Evolutionary conservation across 768 basidiomycete genomes (phyloP).

Genomic region (Suillus ampliporus): DNA sequence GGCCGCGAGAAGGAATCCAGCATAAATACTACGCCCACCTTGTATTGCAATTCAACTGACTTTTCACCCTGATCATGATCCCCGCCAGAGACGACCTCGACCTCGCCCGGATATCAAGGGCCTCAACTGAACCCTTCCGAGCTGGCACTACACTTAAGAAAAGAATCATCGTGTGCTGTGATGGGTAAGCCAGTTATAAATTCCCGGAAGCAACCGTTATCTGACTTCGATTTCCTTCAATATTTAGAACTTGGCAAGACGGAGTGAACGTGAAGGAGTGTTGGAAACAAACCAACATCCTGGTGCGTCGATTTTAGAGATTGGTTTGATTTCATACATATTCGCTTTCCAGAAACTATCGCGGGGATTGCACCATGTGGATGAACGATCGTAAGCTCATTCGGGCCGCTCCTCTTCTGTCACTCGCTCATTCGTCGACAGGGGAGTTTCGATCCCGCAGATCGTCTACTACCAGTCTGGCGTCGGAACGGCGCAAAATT

Average conservation of each 20-base stretch:
- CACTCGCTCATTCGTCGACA: conserved; percentile 18
- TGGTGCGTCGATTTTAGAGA: conserved; percentile 43
- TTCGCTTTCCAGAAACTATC: conserved; percentile 51
- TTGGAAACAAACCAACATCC: conserved; percentile 60
- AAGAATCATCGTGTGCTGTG: conserved; percentile 75
- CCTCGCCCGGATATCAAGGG: conserved; percentile 6
- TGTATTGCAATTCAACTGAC: conserved; percentile 1
- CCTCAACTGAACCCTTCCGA: conserved; percentile 2
- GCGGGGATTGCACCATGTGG: conserved; percentile 55
- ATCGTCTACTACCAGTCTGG: conserved; percentile 71
- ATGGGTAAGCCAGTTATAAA: conserved; percentile 55
- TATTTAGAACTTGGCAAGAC: conserved; percentile 79
- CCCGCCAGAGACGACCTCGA: conserved; percentile 2
- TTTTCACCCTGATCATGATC: conserved; percentile 18
- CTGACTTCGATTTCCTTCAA: conserved; percentile 10
- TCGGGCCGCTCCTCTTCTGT: not conserved
- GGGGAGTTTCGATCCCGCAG: conserved; percentile 54
- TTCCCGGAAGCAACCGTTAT: conserved; percentile 1
- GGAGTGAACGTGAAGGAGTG: conserved; percentile 51
- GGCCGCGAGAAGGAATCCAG: conserved; percentile 6
- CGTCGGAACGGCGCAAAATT: conserved; percentile 59
- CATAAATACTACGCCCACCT: conserved; percentile 34
- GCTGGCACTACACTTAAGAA: conserved; percentile 44
- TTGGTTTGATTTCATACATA: not conserved
- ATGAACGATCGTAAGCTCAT: conserved; percentile 42